phyloP scores from a whole-genome alignment of 108 stramenopile genomes.

The Ochromonas danica region DNA sequence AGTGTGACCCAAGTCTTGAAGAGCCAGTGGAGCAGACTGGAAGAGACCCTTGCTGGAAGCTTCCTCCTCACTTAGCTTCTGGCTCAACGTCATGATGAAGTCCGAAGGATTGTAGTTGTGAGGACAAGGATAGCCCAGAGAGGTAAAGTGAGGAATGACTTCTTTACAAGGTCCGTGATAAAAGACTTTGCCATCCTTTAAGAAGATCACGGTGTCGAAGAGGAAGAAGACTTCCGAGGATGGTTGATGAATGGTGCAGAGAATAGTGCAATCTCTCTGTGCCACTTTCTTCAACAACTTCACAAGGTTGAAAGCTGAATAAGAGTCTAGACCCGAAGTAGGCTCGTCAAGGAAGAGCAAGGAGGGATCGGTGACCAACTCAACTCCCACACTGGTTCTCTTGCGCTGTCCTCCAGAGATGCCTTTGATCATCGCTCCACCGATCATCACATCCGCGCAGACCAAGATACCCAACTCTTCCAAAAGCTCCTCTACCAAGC shows the following conservation, averaged over 20 bases:
- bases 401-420: conserved; percentile 61
- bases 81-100: conserved; percentile 8
- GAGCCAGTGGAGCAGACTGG: neutral
- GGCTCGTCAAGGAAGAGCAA: conserved; percentile 41
- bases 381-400: conserved; percentile 54
- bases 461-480: conserved; percentile 35
- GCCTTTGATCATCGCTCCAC: conserved; percentile 52
- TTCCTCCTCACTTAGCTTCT: neutral
- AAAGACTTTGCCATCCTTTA: conserved; percentile 41
- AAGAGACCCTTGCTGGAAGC: neutral
- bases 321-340: conserved; percentile 34
- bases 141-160: conserved; percentile 41
- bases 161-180: conserved; percentile 71
- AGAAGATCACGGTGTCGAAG: conserved; percentile 36
- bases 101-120: conserved; percentile 27
- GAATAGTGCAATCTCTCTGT: conserved; percentile 5
- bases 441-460: conserved; percentile 42
- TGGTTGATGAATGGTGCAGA: conserved; percentile 40
- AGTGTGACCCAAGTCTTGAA: neutral
- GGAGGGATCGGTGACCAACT: conserved; percentile 21
- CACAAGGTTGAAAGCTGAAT: conserved; percentile 54
- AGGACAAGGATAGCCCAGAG: conserved; percentile 7
- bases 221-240: conserved; percentile 26
- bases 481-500: conserved; percentile 18
- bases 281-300: neutral